These are phyloP conservation scores for Suhomyces emberorum DNA, from an alignment of 805 yeast genomes.

Conservation along the genomic window DNA sequence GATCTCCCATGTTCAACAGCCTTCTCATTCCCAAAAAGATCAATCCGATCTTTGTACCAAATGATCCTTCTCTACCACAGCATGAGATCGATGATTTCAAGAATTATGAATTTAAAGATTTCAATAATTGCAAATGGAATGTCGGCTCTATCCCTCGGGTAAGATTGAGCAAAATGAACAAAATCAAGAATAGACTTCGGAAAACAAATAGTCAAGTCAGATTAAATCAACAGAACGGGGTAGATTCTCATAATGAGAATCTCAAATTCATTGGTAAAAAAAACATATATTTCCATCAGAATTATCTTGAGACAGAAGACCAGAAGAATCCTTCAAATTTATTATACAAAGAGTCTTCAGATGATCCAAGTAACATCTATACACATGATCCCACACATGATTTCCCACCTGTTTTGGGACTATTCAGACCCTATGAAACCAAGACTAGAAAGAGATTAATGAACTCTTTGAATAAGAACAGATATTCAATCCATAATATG, in stretches of 20 bases:
- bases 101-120: conserved; percentile 28
- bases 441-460: conserved; percentile 36
- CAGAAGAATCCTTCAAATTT: conserved; percentile 7
- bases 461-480: conserved; percentile 28
- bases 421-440: conserved; percentile 41
- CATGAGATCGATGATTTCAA: conserved; percentile 4
- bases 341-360: conserved; percentile 8
- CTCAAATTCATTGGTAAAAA: conserved; percentile 31
- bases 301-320: conserved; percentile 21
- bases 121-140: conserved; percentile 16
- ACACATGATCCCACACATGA: conserved; percentile 13
- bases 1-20: conserved; percentile 21
- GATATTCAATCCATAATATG: conserved; percentile 3
- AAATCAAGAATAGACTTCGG: conserved; percentile 16
- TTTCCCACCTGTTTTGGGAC: conserved; percentile 16
- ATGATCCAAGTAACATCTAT: conserved; percentile 26
- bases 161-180: conserved; percentile 25
- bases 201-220: conserved; percentile 7
- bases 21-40: conserved; percentile 23
- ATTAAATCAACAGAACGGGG: background rate
- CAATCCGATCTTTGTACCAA: conserved; percentile 20
- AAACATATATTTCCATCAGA: conserved; percentile 37
- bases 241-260: conserved; percentile 6
- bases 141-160: conserved; percentile 46
- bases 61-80: conserved; percentile 9